Base-by-base conservation (phyloP, 352 stramenopile genomes). In the Pythium apleroticum region DNA sequence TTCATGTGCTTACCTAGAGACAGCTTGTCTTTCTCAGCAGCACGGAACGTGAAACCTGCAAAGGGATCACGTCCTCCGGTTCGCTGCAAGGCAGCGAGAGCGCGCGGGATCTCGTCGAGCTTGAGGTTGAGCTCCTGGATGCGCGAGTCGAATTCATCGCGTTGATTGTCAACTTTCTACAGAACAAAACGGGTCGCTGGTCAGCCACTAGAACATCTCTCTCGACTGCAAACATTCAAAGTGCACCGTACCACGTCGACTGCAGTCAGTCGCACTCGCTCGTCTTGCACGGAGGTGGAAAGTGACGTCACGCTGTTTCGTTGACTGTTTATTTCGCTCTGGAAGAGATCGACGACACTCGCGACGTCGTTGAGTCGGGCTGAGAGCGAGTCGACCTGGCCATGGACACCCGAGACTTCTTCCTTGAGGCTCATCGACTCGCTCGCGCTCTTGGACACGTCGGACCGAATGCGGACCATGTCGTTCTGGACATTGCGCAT, bases 161-260 rank as follows among this genome's bases (percentile, higher is more conserved):
- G 78, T 53, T 90, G 79, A 57, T 81, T 77, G 28, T 92, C 81
- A 0, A 92, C 71, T 87, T 89, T 89, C 79, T 92, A 31, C 19
- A 54, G 17, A 19, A 58, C 28, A 52, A 41, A 50, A 52, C 2
- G 7, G 7, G 43, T 61, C 39, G 43, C 22, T 39, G 37, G 31
- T 27, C 19, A 39, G 55, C 22, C 49, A 24, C n/a, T n/a, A n/a
- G n/a, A n/a, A n/a, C n/a, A n/a, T n/a, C n/a, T n/a, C n/a, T n/a
- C n/a, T n/a, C n/a, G n/a, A n/a, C n/a, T 12, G 49, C 9, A 11
- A 33, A 17, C n/a, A 49, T 0, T 28, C 2, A 3, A 54, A 14
- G 17, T 19, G 3, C 3, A 54, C 5, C 72, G 0, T 41, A 89
- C 80, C 63, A 80, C 75, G 14, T 88, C 69, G 15, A 90, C 73